phyloP scores from a whole-genome alignment of 2,329 filamentous ascomycete genomes.

The Aspergillus costaricaensis region DNA sequence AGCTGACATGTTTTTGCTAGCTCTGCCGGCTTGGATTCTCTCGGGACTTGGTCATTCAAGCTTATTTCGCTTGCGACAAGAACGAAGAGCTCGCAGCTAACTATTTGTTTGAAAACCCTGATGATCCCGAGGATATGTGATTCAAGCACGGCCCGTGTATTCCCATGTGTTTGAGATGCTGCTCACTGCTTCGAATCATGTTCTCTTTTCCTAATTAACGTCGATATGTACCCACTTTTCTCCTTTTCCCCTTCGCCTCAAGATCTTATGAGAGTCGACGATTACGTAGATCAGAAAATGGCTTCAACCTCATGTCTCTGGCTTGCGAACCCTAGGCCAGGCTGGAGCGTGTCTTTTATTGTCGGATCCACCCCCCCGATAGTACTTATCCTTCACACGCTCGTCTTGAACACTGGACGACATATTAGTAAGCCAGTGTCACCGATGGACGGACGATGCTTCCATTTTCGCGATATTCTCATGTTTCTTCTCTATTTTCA shows the following conservation, averaged over 20 bases:
- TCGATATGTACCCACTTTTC: slow-evolving; percentile 15
- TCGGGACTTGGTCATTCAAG: slow-evolving; percentile 90
- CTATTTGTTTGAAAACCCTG: slow-evolving; percentile 95
- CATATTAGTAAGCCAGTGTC: slow-evolving; percentile 12
- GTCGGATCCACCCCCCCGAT: not conserved
- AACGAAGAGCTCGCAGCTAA: slow-evolving; percentile 98
- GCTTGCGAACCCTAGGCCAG: not conserved
- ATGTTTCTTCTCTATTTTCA: slow-evolving; percentile 5
- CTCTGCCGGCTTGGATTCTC: slow-evolving; percentile 92
- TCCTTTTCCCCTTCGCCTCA: slow-evolving; percentile 1
- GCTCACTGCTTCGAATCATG: slow-evolving; percentile 11
- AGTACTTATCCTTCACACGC: not conserved
- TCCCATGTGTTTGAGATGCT: slow-evolving; percentile 8
- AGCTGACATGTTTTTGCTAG: slow-evolving; percentile 48
- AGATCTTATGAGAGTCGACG: slow-evolving; percentile 2
- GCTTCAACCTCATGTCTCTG: not conserved
- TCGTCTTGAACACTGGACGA: slow-evolving; percentile 4
- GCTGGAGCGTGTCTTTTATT: not conserved
- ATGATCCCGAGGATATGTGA: slow-evolving; percentile 63
- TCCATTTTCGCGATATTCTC: not conserved
- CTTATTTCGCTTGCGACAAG: slow-evolving; percentile 99
- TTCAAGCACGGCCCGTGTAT: not conserved
- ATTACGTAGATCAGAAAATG: not conserved
- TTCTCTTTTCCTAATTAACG: slow-evolving; percentile 21
- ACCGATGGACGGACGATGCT: slow-evolving; percentile 18